These are phyloP conservation scores for Fusarium globosum DNA, from an alignment of 2,329 filamentous ascomycete genomes.

Conservation along the genomic window DNA sequence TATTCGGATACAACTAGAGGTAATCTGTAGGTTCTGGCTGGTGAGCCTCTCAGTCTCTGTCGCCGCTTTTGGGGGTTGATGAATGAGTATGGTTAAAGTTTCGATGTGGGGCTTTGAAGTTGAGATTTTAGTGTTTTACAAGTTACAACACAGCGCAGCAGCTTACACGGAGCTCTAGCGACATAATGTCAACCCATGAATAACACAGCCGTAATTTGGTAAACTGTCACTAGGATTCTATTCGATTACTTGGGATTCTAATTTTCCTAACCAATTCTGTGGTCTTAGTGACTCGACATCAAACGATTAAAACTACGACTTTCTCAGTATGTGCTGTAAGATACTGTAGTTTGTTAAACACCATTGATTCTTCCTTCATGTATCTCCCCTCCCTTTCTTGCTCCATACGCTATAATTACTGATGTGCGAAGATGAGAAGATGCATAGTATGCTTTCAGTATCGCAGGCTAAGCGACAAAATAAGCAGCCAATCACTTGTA, in stretches of 20 bases:
- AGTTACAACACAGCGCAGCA: not conserved
- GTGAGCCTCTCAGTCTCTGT: conserved; percentile 7
- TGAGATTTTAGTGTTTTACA: conserved; percentile 44
- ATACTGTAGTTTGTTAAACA: not conserved
- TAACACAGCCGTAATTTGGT: not conserved
- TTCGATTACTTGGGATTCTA: not conserved
- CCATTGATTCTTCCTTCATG: not conserved
- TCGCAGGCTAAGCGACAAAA: not conserved
- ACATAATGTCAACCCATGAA: not conserved
- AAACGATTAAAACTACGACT: not conserved
- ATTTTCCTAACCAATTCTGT: not conserved
- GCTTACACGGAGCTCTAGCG: not conserved
- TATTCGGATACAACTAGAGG: not conserved
- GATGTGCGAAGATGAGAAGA: not conserved
- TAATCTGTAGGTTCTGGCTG: not conserved
- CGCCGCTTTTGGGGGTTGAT: conserved; percentile 13
- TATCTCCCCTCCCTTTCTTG: not conserved
- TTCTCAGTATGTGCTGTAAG: not conserved
- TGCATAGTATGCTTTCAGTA: not conserved
- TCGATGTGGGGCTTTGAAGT: conserved; percentile 46
- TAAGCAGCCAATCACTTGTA: conserved; percentile 5
- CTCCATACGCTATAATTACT: not conserved
- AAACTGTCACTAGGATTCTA: not conserved
- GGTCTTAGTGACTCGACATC: not conserved
- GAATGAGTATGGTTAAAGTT: conserved; percentile 40